A percentile compares a stretch with the other conserved stretches of the same genome.
Evolutionary conservation across 345 rosid genomes (phyloP).

Genomic region (Eucalyptus virginea): DNA sequence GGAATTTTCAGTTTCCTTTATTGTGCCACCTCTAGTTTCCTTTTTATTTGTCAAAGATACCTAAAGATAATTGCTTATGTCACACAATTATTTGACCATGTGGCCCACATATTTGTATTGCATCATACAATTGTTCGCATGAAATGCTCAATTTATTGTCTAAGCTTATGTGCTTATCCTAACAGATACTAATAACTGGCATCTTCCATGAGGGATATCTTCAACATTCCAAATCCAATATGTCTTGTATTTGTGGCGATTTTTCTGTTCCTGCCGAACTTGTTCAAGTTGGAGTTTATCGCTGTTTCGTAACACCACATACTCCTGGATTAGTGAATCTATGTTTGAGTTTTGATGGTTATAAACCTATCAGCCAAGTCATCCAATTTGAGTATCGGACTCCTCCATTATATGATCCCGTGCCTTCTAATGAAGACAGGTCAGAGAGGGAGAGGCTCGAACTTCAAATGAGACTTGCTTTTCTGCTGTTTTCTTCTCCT

Average conservation of each 20-base stretch:
- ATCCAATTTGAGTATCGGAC: constrained; percentile 64
- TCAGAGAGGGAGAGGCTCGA: constrained; percentile 62
- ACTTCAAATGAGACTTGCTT: constrained; percentile 66
- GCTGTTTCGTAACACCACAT: constrained; percentile 62
- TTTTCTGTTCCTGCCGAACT: constrained; percentile 39
- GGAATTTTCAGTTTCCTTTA: background rate
- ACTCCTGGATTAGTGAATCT: constrained; percentile 56
- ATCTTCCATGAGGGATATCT: constrained; percentile 39
- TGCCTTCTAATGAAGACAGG: constrained; percentile 26
- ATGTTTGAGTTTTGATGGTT: constrained; percentile 70
- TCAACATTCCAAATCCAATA: constrained; percentile 42
- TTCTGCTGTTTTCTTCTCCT: constrained; percentile 64
- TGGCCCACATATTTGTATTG: background rate
- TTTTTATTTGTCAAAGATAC: background rate
- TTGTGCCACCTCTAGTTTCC: background rate
- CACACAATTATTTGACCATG: background rate
- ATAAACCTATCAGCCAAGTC: constrained; percentile 69
- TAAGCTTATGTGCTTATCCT: constrained; percentile 19
- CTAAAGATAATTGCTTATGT: background rate
- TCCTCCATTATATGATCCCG: constrained; percentile 10
- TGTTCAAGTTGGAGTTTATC: constrained; percentile 76
- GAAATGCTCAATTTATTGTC: background rate
- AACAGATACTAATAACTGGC: constrained; percentile 46
- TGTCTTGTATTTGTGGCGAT: constrained; percentile 74
- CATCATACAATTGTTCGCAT: background rate